Base-by-base conservation (phyloP, 1,139 yeast genomes). In the Yamadazyma kanchanaburiensis region DNA sequence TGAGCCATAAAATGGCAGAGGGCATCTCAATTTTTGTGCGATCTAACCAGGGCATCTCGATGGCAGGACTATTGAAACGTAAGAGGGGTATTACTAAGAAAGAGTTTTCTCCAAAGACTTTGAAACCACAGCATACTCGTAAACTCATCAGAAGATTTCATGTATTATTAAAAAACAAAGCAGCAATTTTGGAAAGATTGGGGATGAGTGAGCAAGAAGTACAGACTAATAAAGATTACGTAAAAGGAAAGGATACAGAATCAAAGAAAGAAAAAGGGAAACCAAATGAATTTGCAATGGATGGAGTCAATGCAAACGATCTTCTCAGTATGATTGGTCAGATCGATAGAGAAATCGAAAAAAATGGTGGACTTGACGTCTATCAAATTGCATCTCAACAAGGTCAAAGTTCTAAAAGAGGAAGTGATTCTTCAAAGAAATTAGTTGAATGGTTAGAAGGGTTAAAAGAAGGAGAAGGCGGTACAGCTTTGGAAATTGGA, bases 301-400 rank as follows among this genome's bases (percentile, higher is more conserved):
- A 40, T 17, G 28, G 40, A 12, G 34, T 37, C 10, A 52, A 46
- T 9, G 38, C 48, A 4, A 40, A 47, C 20, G 49, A 51, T 24
- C 34, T 57, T 2, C 64, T 60, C 20, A 42, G 38, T 12, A 27
- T 42, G 5, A 58, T 76, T 30, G 87, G 73, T 1, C 68, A 56
- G 40, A 77, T 80, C 7, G 82, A 77, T 44, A 68, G 68, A 2
- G 88, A 83, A 49, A 67, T 80, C 3, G 59, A 62, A 7, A 66
- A 58, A 30, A 60, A 77, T 30, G 94, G 94, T 2, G 95, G 95
- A 0, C 53, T 86, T 3, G 67, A 74, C 35, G 72, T 75, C 6
- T 89, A 89, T 51, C 97, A 89, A 48, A 60, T 70, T n/a, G 97
- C 97, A 0, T 86, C 96, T 1, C 74, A 84, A 1, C 76, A 80